Base-by-base conservation (phyloP, 2,329 filamentous ascomycete species). In the Peltaster fructicola region DNA sequence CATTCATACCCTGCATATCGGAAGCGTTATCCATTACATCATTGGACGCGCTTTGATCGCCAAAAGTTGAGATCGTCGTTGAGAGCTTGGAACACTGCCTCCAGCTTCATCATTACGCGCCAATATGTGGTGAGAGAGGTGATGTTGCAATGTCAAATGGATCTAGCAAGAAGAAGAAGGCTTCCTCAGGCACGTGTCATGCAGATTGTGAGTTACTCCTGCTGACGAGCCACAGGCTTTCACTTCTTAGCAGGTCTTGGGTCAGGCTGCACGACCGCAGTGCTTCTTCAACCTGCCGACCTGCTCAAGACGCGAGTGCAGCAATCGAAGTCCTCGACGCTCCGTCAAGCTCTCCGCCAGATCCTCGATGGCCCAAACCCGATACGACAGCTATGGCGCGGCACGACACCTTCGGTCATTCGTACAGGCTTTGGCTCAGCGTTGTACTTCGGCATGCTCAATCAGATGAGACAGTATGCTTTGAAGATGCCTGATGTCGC, bases 291-390 rank as follows among this genome's bases (percentile, higher is more conserved):
- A 52, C 88, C 88, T 14, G 77, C 88, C 43, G 88, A 98, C 54
- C 73, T 98, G 4, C 71, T 98, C 48, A 98, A 98, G 54, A 98
- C 88, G 15, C 75, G 88, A 22, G 73, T 95, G 19, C 88, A 98
- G 49, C 88, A 95, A 52, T 80, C 79, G 16, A 70, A 70, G 23
- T 63, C 67, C 20, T 70, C 39, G 16, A 44, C 80, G 3, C 66
- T 95, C 29, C 51, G 68, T 26, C 56, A 60, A 13, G 77, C 76
- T 10, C 57, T 91, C 31, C 68, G 68, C 41, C 58, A 69, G 16
- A 80, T 91, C 45, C 65, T 75, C 34, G 56, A 58, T 38, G 71
- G 66, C 12, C 67, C 67, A 2, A 57, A 69, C 7, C 73, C 76
- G 4, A 57, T 91, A 34, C 65, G 69, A 15, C 67, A 70, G 20